Base-by-base conservation (phyloP, 305 asterid species). In the Rubia occidens region DNA sequence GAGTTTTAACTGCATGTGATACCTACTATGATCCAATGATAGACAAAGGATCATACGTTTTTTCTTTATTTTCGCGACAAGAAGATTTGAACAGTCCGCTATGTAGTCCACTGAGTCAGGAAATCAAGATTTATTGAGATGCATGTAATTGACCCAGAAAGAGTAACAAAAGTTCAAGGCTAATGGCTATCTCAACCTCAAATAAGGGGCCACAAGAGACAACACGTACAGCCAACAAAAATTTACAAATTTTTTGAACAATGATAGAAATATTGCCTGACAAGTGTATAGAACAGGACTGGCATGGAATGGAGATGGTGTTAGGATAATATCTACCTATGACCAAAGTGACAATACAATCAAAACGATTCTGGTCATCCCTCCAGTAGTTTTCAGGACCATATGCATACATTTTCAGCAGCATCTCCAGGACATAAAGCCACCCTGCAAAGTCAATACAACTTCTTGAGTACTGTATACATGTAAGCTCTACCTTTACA, bases 301-400 rank as follows among this genome's bases (percentile, higher is more conserved):
- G 26, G 66, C 14, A 26, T 65, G 42, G 40, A 42, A 26, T 17
- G 37, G 26, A 15, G 3, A 64, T 8, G 11, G n/a, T 61, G 29
- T 24, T 17, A 62, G 68, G 32, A n/a, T 60, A 11, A 24, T 24
- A 68, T 55, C 11, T 11, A 90, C 99, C 97, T 75, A 94, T 94
- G 68, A 94, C 97, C 96, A 88, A 90, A 64, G 97, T 94, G 87
- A 94, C 56, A 72, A 94, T 55, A 74, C 91, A 94, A 85, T 94
- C 99, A 49, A 94, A 90, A 70, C 89, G 95, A 83, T 94, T 94
- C 78, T 87, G 96, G 21, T 96, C 92, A 74, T 90, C 97, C 81
- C 95, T 87, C 99, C 97, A 94, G 65, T 94, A 94, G 79, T 94
- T 94, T 80, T 79, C 86, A 60, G 91, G 91, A 69, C 97, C 99